These are phyloP conservation scores for Phlebiopsis gigantea DNA, from an alignment of 768 basidiomycete species.

Conservation along the genomic window DNA sequence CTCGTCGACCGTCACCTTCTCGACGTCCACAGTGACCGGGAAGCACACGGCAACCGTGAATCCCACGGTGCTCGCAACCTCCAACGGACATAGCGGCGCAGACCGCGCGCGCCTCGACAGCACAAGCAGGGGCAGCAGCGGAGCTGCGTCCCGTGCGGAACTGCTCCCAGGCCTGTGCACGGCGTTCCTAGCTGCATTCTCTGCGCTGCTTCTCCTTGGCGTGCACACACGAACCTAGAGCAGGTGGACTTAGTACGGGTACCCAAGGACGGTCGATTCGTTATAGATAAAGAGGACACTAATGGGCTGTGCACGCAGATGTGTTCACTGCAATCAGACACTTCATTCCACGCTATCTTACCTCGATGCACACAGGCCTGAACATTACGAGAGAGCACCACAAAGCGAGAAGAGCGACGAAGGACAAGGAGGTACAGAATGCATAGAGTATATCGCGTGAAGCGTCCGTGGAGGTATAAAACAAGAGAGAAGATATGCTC, in stretches of 20 bases:
- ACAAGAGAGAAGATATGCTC: neutral
- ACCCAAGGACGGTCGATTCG: neutral
- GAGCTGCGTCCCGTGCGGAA: neutral
- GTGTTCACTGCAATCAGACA: neutral
- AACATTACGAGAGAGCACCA: neutral
- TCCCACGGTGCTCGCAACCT: constrained; percentile 49
- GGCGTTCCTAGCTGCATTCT: neutral
- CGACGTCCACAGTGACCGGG: constrained; percentile 51
- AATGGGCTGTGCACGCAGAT: neutral
- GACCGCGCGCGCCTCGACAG: constrained; percentile 15
- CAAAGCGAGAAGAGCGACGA: neutral
- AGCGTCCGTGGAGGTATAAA: constrained; percentile 10
- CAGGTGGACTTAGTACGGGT: neutral
- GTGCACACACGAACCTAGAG: neutral
- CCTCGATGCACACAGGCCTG: neutral
- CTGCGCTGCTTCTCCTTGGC: neutral
- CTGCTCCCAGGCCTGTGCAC: neutral
- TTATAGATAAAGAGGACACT: neutral
- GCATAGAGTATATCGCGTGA: neutral
- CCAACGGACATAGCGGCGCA: constrained; percentile 50
- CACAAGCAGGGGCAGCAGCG: constrained; percentile 20
- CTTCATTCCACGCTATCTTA: neutral
- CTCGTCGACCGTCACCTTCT: constrained; percentile 39
- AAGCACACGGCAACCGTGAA: constrained; percentile 54
- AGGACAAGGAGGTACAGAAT: neutral